These are phyloP conservation scores for Gaeumannomyces sp. DNA, from an alignment of 2,329 filamentous ascomycete genomes.

Conservation along the genomic window DNA sequence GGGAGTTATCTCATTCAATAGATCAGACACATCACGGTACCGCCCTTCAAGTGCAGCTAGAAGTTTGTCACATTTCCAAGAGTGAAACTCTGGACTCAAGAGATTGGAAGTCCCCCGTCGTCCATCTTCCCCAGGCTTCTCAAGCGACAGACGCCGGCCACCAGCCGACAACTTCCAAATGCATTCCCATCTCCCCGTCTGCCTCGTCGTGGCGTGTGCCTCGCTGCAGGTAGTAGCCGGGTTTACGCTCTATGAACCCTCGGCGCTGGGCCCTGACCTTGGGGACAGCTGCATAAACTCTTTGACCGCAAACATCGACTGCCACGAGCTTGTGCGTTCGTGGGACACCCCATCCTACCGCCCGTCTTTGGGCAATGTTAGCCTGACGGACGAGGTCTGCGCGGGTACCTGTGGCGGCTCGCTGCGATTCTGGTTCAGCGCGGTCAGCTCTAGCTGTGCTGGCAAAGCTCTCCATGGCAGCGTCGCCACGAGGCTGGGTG, in stretches of 20 bases:
- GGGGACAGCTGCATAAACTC: background rate
- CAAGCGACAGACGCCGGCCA: no score
- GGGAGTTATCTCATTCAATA: no score
- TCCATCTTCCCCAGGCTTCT: no score
- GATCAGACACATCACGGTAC: no score
- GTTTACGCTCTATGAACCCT: background rate
- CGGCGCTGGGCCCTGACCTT: background rate
- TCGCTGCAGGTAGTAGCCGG: background rate
- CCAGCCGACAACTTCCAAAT: no score
- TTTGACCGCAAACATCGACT: background rate
- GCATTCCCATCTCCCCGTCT: no score
- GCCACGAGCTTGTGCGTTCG: background rate
- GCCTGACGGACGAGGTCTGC: background rate
- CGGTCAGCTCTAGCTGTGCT: background rate
- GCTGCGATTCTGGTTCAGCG: background rate
- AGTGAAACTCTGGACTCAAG: no score
- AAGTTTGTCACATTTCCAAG: no score
- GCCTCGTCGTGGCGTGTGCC: no score
- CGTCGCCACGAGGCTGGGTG: background rate
- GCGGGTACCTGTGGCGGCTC: background rate
- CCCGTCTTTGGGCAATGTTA: background rate
- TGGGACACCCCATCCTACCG: background rate
- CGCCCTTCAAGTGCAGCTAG: no score
- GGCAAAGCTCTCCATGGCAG: background rate
- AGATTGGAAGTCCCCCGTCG: no score